Evolutionary conservation across 495 filamentous ascomycete genomes (phyloP).

Genomic region (Pyrenula aspistea): DNA sequence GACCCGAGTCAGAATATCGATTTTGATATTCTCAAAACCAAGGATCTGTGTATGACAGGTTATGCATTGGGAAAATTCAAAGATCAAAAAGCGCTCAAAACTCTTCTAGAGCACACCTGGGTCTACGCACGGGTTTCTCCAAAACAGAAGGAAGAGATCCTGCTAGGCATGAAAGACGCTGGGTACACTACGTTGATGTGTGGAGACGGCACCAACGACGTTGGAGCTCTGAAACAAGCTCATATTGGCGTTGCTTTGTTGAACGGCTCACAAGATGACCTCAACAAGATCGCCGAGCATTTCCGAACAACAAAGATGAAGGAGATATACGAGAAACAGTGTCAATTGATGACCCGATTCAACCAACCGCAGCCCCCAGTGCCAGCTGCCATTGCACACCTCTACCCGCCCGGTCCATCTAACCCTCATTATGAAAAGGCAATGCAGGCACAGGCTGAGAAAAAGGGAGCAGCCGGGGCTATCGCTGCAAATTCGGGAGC

Average conservation of each 20-base stretch:
- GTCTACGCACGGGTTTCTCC: conserved; percentile 97
- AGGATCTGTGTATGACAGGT: conserved; percentile 93
- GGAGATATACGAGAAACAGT: conserved; percentile 95
- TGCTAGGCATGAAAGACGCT: conserved; percentile 86
- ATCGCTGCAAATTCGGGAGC: conserved; percentile 18
- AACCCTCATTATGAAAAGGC: conserved; percentile 97
- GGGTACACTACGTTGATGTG: conserved; percentile 99
- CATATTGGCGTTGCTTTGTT: conserved; percentile 93
- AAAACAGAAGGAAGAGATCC: conserved; percentile 97
- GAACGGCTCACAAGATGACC: conserved; percentile 85
- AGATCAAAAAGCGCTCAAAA: conserved; percentile 55
- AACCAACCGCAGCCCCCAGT: conserved; percentile 86
- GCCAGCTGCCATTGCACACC: conserved; percentile 77
- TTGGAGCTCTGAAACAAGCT: conserved; percentile 95
- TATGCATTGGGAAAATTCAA: conserved; percentile 88
- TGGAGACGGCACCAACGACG: conserved; percentile 96
- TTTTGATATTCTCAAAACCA: conserved; percentile 64
- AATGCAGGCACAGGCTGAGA: conserved; percentile 66
- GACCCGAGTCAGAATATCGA: conserved; percentile 75
- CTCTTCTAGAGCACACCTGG: conserved; percentile 81
- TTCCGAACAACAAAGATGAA: conserved; percentile 93
- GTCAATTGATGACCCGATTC: conserved; percentile 79
- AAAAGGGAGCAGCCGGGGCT: conserved; percentile 45
- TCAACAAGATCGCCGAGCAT: conserved; percentile 85
- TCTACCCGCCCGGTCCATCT: conserved; percentile 80